Conservation (phyloP, 305 asterid genomes). For the Solanum hybrid region DNA sequence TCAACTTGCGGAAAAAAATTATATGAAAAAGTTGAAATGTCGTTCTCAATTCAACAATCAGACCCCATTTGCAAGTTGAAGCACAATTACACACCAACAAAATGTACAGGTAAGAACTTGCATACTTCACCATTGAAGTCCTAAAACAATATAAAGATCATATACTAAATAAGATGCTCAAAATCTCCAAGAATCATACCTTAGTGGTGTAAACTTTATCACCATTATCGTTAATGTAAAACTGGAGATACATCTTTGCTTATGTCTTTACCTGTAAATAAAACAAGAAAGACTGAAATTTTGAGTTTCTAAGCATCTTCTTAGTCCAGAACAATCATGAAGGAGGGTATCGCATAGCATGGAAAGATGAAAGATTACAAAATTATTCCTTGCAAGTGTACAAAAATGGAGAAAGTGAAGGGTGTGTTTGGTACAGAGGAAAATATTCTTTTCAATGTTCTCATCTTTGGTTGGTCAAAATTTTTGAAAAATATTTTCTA, state of each 20-base stretch:
- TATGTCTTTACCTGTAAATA: conserved; percentile 6
- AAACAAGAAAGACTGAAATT: neutral
- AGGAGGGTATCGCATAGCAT: neutral
- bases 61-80: neutral
- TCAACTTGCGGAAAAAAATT: neutral
- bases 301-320: neutral
- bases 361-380: neutral
- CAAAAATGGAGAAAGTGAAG: neutral
- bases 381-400: neutral
- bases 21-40: neutral
- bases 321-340: neutral
- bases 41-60: neutral
- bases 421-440: neutral
- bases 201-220: conserved; percentile 85
- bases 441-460: neutral
- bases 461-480: neutral
- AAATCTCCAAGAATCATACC: conserved; percentile 15
- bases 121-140: neutral
- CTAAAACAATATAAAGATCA: neutral
- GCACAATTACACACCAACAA: neutral
- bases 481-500: neutral
- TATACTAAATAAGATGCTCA: neutral
- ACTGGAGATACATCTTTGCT: conserved; percentile 65
- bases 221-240: conserved; percentile 64
- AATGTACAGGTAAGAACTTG: neutral